Conservation (phyloP, 345 rosid species). For the Cardamine occulta region DNA sequence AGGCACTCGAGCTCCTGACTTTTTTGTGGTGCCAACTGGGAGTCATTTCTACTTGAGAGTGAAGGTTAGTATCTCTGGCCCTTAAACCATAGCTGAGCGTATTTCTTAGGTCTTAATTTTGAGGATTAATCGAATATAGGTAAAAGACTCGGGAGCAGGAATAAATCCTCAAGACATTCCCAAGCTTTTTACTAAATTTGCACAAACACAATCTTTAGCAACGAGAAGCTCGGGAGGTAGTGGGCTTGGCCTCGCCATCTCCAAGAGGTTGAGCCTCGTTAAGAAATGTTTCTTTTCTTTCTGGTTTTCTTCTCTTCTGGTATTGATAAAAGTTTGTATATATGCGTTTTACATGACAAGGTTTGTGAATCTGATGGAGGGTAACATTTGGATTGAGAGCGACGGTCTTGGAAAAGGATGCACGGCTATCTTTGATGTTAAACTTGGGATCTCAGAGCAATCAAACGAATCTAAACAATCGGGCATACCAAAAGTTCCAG, state of each 20-base stretch:
- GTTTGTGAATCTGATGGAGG: slow-evolving; percentile 97
- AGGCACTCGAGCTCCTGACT: slow-evolving; percentile 70
- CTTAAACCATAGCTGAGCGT: slow-evolving; percentile 6
- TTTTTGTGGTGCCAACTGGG: slow-evolving; percentile 65
- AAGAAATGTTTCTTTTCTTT: neutral
- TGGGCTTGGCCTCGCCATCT: slow-evolving; percentile 98
- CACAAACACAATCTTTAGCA: slow-evolving; percentile 69
- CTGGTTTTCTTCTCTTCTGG: slow-evolving; percentile 6
- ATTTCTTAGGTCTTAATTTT: neutral
- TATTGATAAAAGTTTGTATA: slow-evolving; percentile 16
- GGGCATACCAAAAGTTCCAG: slow-evolving; percentile 47
- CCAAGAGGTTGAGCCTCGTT: slow-evolving; percentile 69
- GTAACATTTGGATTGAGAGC: slow-evolving; percentile 95
- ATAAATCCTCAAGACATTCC: slow-evolving; percentile 88
- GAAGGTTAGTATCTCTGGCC: slow-evolving; percentile 58
- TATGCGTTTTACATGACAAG: slow-evolving; percentile 49
- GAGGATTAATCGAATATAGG: slow-evolving; percentile 48
- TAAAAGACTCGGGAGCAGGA: slow-evolving; percentile 89
- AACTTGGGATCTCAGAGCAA: slow-evolving; percentile 65
- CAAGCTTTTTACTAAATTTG: slow-evolving; percentile 86
- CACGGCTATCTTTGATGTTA: slow-evolving; percentile 76
- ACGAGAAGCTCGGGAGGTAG: slow-evolving; percentile 77
- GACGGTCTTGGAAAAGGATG: slow-evolving; percentile 97
- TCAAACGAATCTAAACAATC: slow-evolving; percentile 60
- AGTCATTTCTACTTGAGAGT: slow-evolving; percentile 82